Evolutionary conservation across 768 basidiomycete genomes (phyloP).

Genomic region (Pleurotus ostreatus): DNA sequence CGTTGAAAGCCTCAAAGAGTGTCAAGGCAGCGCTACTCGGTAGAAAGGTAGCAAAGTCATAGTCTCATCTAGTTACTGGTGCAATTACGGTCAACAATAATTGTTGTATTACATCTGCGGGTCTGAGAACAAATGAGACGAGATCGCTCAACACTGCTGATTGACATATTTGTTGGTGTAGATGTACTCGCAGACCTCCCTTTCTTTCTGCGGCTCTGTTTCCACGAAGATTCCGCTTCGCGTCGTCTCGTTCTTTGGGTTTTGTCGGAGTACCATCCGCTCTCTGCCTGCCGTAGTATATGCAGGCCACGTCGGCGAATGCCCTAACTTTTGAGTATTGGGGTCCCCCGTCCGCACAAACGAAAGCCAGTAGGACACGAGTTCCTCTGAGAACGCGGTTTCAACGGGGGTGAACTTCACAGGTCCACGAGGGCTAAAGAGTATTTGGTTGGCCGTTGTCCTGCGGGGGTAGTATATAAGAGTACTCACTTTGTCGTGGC

Average conservation of each 20-base stretch:
- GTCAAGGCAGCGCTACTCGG: conserved; percentile 54
- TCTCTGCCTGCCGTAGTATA: conserved; percentile 26
- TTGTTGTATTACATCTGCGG: neutral
- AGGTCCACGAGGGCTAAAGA: conserved; percentile 43
- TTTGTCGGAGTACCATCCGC: conserved; percentile 41
- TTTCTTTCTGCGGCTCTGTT: conserved; percentile 25
- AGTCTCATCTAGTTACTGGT: neutral
- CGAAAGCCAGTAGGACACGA: conserved; percentile 64
- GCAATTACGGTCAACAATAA: neutral
- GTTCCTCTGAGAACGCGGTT: conserved; percentile 49
- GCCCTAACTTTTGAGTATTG: conserved; percentile 48
- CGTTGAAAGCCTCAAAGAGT: conserved; percentile 39
- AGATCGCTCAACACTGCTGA: too few species aligned
- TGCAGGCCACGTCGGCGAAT: conserved; percentile 46
- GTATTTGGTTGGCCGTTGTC: neutral
- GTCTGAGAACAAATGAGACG: too few species aligned
- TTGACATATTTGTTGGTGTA: neutral
- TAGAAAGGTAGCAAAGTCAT: conserved; percentile 41
- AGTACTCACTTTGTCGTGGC: too few species aligned
- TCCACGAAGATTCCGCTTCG: conserved; percentile 33
- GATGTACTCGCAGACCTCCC: conserved; percentile 37
- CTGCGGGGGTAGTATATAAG: neutral
- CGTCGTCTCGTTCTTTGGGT: conserved; percentile 17
- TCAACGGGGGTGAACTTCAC: conserved; percentile 43
- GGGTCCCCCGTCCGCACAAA: conserved; percentile 57